Base-by-base conservation (phyloP, 345 rosid genomes). In the Clarkia xantiana region DNA sequence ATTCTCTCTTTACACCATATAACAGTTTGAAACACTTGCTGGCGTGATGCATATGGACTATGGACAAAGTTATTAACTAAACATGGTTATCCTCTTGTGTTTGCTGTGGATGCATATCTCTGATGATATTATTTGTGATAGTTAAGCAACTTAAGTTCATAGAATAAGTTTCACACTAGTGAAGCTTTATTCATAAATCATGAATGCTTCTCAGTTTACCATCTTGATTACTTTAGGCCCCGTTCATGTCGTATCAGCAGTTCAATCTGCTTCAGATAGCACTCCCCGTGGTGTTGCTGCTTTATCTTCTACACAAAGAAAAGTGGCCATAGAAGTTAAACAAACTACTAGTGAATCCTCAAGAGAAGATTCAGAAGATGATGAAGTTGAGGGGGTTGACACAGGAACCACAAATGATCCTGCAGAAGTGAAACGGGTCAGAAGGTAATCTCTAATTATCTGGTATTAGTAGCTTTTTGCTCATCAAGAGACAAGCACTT, bases 261-360 rank as follows among this genome's bases (percentile, higher is more conserved):
- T 53, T 41, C 74, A 55, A 49, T 60, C 65, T 46, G 70, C 66
- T 53, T 17, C 66, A 64, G 74, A 73, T 67, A 68, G 61, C 42
- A 70, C 66, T 50, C 66, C 80, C 54, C 56, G 29, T 49, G 61
- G 60, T 40, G 44, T 46, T 43, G 59, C 67, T 14, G 60, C 68
- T 16, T 57, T 66, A 63, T 71, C 78, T 14, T 53, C 69, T 56
- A 52, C 52, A 41, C 65, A 57, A 40, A 51, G 20, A 59, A 52
- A 49, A 14, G 40, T 62, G 40, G 86, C 67, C 42, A 38, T 42
- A 22, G 80, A 67, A 60, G 61, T 57, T 41, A 76, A 76, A 82
- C 94, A 81, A 75, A 71, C 84, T 45, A 76, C 75, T 3, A 86
- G 96, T 69, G 98, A 83, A n/a, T 86, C 94, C 20, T 86, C 96